A percentile compares a stretch with the other conserved stretches of the same genome.
These are phyloP conservation scores for Taiozyma sp. DNA, from an alignment of 1,139 yeast species.

Conservation along the genomic window DNA sequence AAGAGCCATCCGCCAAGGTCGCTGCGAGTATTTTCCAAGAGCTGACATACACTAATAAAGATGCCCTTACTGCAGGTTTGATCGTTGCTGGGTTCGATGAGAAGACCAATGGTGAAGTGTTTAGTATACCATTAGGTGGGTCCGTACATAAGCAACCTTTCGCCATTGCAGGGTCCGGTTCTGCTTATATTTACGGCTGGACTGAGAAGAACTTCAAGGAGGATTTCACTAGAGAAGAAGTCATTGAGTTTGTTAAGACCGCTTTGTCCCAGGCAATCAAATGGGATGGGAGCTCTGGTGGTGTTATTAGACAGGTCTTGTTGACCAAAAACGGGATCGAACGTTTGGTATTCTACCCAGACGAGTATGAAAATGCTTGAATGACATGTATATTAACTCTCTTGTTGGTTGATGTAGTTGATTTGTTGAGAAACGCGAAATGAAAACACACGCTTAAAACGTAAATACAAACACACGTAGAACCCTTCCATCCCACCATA, in stretches of 20 bases:
- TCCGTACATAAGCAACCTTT: constrained; percentile 89
- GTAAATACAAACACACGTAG: neutral
- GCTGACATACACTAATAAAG: constrained; percentile 86
- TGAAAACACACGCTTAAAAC: neutral
- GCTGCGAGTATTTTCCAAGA: constrained; percentile 93
- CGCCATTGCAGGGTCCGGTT: constrained; percentile 97
- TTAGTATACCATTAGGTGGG: constrained; percentile 92
- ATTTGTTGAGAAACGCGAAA: neutral
- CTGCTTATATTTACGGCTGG: constrained; percentile 93
- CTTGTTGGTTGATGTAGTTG: neutral
- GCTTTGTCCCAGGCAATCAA: constrained; percentile 90
- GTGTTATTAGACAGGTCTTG: constrained; percentile 93
- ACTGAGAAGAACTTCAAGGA: constrained; percentile 81
- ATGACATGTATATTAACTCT: neutral
- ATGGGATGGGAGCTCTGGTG: constrained; percentile 99
- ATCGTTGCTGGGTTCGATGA: constrained; percentile 95
- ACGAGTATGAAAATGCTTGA: constrained; percentile 39
- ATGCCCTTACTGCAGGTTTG: constrained; percentile 81
- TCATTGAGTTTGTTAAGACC: constrained; percentile 67
- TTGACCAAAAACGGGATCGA: constrained; percentile 83
- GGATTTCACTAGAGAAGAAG: constrained; percentile 79
- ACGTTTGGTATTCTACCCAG: constrained; percentile 84
- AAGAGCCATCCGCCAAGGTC: constrained; percentile 69
- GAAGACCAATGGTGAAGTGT: constrained; percentile 78
- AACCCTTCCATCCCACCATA: neutral